phyloP scores from a whole-genome alignment of 768 basidiomycete species.

The Inosperma sp. region DNA sequence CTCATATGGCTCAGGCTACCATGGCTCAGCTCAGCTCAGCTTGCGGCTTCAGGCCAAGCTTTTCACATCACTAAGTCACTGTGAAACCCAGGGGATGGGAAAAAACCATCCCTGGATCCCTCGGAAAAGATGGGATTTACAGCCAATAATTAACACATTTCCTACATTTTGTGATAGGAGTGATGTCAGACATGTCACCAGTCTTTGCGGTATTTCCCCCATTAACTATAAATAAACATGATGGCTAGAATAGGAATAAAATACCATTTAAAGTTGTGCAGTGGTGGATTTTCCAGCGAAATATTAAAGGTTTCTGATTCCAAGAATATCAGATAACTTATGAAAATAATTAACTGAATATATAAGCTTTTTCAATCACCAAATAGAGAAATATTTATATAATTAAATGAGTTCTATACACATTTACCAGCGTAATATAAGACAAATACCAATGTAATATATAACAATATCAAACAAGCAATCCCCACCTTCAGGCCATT shows the following conservation, averaged over 20 bases:
- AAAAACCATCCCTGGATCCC: no score
- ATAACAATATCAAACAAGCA: no score
- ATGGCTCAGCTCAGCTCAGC: not conserved
- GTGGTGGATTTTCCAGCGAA: not conserved
- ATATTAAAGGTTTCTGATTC: not conserved
- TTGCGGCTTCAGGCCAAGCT: not conserved
- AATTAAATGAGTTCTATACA: not conserved
- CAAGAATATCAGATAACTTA: not conserved
- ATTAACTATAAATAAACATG: not conserved
- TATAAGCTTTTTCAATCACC: not conserved
- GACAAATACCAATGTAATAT: no score
- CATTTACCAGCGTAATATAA: no score
- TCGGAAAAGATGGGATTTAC: no score
- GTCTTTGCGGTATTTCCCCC: no score
- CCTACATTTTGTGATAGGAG: no score
- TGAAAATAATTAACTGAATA: not conserved
- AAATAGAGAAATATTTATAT: not conserved
- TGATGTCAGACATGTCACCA: no score
- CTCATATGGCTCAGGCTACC: not conserved
- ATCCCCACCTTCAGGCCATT: no score
- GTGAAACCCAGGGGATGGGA: no score
- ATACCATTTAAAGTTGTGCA: not conserved
- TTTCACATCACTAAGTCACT: slow-evolving; percentile 2
- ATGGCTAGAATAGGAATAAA: not conserved
- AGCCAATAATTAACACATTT: no score